phyloP scores from a whole-genome alignment of 768 basidiomycete genomes.

The Russula lepida region DNA sequence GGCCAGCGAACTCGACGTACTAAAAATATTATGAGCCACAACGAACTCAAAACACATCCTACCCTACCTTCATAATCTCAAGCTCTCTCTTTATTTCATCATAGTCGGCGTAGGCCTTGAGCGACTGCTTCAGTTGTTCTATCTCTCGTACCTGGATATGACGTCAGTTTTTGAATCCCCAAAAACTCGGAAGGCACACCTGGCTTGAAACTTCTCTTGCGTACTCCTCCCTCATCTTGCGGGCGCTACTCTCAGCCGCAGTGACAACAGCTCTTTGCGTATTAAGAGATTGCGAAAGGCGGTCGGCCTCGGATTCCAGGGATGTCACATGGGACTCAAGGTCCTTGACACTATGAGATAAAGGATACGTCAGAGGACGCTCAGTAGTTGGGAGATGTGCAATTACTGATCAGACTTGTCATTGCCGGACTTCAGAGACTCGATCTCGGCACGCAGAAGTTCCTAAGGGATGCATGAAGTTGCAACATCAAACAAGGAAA shows the following conservation, averaged over 20 bases:
- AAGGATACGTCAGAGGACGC: background rate
- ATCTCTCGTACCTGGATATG: constrained; percentile 48
- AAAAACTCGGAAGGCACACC: constrained; percentile 27
- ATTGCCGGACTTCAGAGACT: constrained; percentile 72
- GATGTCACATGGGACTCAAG: constrained; percentile 69
- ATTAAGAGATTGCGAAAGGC: constrained; percentile 58
- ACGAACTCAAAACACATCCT: background rate
- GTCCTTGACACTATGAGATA: constrained; percentile 47
- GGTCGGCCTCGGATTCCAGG: constrained; percentile 68
- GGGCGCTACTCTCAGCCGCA: constrained; percentile 39
- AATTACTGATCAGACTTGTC: constrained; percentile 62
- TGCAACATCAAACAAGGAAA: background rate
- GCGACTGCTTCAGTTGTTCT: constrained; percentile 54
- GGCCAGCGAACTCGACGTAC: constrained; percentile 94
- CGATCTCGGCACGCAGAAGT: constrained; percentile 91
- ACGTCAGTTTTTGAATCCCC: background rate
- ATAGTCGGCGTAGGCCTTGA: constrained; percentile 77
- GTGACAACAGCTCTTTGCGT: constrained; percentile 44
- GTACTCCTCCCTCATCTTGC: constrained; percentile 53
- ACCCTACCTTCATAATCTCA: constrained; percentile 90
- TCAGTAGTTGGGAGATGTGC: background rate
- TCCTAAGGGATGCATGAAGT: constrained; percentile 45
- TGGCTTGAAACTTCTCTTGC: constrained; percentile 50
- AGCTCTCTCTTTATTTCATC: constrained; percentile 97
- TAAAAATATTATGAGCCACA: constrained; percentile 27